Evolutionary conservation across 164 flowering plant genomes (phyloP).

Genomic region (Chimonanthus praecox): DNA sequence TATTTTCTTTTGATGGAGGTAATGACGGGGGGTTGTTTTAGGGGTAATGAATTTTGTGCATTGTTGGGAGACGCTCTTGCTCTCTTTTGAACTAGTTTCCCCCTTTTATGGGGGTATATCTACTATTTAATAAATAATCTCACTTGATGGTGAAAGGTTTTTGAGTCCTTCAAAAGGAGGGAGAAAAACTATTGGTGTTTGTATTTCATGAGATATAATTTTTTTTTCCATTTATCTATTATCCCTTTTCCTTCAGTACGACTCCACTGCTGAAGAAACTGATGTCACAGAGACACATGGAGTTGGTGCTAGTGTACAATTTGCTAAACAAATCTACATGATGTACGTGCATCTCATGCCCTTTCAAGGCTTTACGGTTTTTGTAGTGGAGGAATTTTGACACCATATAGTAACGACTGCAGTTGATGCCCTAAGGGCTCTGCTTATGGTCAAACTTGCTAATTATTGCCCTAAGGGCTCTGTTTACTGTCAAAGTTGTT

Average conservation of each 20-base stretch:
- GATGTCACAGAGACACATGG: conserved; percentile 74
- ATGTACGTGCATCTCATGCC: conserved; percentile 73
- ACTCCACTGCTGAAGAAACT: conserved; percentile 94
- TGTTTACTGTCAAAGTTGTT: conserved; percentile 93
- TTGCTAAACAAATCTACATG: conserved; percentile 89
- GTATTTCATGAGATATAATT: neutral
- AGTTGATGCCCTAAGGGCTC: conserved; percentile 58
- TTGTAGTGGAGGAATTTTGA: conserved; percentile 42
- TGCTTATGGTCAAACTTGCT: no score
- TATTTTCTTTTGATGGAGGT: neutral
- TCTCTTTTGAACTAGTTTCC: neutral
- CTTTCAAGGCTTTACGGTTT: conserved; percentile 85
- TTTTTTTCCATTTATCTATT: conserved; percentile 64
- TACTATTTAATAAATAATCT: neutral
- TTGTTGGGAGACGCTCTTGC: neutral
- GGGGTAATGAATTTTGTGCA: neutral
- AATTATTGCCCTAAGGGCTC: no score
- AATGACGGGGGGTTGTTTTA: neutral
- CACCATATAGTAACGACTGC: conserved; percentile 76
- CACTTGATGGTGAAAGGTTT: no score
- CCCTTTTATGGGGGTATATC: neutral
- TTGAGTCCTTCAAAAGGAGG: no score
- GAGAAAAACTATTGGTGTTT: neutral
- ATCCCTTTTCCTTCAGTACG: conserved; percentile 92
- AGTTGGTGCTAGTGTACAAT: conserved; percentile 94